Evolutionary conservation across 2,329 filamentous ascomycete species (phyloP).

Genomic region (Talaromyces sp.): DNA sequence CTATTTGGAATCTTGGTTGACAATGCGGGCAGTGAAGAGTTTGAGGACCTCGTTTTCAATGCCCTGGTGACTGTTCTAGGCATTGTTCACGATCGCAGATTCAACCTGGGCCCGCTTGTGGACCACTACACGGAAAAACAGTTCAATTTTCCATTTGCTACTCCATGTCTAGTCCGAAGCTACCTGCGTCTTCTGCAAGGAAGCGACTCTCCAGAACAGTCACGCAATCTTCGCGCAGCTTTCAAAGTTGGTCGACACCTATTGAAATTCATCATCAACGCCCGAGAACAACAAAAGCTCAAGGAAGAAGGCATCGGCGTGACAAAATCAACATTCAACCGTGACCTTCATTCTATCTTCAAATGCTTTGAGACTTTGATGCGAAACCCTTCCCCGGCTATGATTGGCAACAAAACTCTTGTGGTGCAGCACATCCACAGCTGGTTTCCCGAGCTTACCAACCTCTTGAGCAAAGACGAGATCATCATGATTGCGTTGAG

Average conservation of each 20-base stretch:
- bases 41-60: slow-evolving; percentile 88
- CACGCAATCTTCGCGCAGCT: slow-evolving; percentile 78
- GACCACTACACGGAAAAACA: slow-evolving; percentile 83
- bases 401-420: slow-evolving; percentile 91
- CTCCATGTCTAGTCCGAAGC: slow-evolving; percentile 78
- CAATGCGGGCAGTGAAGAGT: slow-evolving; percentile 83
- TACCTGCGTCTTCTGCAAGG: slow-evolving; percentile 78
- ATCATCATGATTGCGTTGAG: slow-evolving; percentile 87
- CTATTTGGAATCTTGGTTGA: slow-evolving; percentile 90
- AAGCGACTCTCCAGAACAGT: slow-evolving; percentile 68
- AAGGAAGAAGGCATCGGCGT: slow-evolving; percentile 86
- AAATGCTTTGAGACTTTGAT: slow-evolving; percentile 85
- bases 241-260: slow-evolving; percentile 94
- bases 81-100: slow-evolving; percentile 90
- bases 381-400: slow-evolving; percentile 74
- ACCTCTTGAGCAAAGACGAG: slow-evolving; percentile 72
- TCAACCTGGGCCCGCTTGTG: slow-evolving; percentile 84
- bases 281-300: slow-evolving; percentile 75
- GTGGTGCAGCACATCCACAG: slow-evolving; percentile 95
- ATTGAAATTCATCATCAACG: slow-evolving; percentile 90
- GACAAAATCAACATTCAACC: slow-evolving; percentile 71
- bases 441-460: slow-evolving; percentile 87
- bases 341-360: slow-evolving; percentile 81
- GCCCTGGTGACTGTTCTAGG: slow-evolving; percentile 83
- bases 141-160: slow-evolving; percentile 92